Evolutionary conservation across 2,329 filamentous ascomycete genomes (phyloP).

Genomic region (Trichoderma atrobrunneum): DNA sequence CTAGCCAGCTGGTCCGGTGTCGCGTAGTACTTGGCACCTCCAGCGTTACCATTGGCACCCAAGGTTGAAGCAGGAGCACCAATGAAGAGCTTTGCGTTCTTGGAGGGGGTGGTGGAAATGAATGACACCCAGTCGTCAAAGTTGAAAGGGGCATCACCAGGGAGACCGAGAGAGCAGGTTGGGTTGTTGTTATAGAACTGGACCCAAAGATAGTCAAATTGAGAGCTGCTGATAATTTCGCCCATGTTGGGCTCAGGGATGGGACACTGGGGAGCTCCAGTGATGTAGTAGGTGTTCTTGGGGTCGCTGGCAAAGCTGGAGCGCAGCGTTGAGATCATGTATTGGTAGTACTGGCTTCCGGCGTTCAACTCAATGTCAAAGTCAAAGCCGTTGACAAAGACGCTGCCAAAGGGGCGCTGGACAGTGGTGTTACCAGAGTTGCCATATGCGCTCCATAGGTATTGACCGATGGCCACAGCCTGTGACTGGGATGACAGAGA

Average conservation of each 20-base stretch:
- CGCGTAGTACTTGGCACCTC: constrained; percentile 29
- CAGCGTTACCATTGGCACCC: constrained; percentile 23
- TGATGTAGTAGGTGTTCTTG: constrained; percentile 40
- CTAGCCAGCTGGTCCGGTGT: constrained; percentile 24
- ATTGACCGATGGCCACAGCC: constrained; percentile 22
- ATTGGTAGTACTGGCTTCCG: constrained; percentile 37
- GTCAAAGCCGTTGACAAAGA: constrained; percentile 52
- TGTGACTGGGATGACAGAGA: constrained; percentile 29
- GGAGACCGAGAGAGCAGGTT: constrained; percentile 2
- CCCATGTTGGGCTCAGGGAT: constrained; percentile 15
- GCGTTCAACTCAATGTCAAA: constrained; percentile 45
- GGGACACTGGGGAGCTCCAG: constrained; percentile 43
- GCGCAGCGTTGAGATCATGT: constrained; percentile 31
- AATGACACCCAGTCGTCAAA: constrained; percentile 33
- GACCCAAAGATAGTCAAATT: constrained; percentile 35
- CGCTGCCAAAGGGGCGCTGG: constrained; percentile 45
- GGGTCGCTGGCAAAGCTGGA: constrained; percentile 30
- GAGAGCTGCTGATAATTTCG: neutral
- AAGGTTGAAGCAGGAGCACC: constrained; percentile 32
- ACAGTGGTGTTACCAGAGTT: constrained; percentile 32
- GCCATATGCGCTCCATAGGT: constrained; percentile 43
- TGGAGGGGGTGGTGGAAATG: constrained; percentile 28
- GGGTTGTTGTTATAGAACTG: constrained; percentile 48
- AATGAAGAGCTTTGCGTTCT: constrained; percentile 35
- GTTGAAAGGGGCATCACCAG: constrained; percentile 32